These are phyloP conservation scores for Exophiala lecanii-corni DNA, from an alignment of 2,329 filamentous ascomycete species.

Conservation along the genomic window DNA sequence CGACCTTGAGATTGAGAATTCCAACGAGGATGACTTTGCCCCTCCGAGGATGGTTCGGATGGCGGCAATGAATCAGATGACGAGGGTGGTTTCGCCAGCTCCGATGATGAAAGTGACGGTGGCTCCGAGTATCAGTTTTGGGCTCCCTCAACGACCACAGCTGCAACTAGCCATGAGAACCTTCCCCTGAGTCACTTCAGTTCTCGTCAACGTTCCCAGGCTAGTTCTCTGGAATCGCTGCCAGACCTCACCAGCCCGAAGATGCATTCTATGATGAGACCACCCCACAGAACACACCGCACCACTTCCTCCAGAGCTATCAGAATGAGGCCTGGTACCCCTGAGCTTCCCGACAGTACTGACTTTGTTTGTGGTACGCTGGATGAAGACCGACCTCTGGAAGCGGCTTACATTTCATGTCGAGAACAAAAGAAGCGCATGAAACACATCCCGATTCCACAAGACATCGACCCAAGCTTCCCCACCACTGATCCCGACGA, in stretches of 20 bases:
- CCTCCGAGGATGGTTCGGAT: constrained; percentile 53
- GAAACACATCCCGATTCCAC: constrained; percentile 79
- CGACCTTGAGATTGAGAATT: constrained; percentile 58
- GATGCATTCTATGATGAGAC: constrained; percentile 18
- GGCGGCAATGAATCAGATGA: constrained; percentile 80
- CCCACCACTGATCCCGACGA: constrained; percentile 90
- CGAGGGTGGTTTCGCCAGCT: constrained; percentile 65
- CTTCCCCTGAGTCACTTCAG: constrained; percentile 42
- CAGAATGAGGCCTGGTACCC: constrained; percentile 63
- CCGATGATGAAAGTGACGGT: constrained; percentile 62
- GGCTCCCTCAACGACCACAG: constrained; percentile 44
- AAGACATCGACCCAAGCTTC: constrained; percentile 96
- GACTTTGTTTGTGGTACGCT: constrained; percentile 99
- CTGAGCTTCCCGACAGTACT: constrained; percentile 90
- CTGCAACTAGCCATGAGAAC: constrained; percentile 52
- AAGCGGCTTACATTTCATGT: constrained; percentile 85
- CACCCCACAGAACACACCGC: constrained; percentile 1
- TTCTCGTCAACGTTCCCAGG: constrained; percentile 44
- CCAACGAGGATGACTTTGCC: constrained; percentile 61
- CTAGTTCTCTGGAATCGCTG: constrained; percentile 51
- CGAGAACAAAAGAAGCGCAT: constrained; percentile 74
- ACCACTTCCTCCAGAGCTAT: constrained; percentile 25
- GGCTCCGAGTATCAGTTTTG: constrained; percentile 64
- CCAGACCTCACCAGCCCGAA: constrained; percentile 14
- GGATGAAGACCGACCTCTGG: constrained; percentile 90